Evolutionary conservation across 2,329 filamentous ascomycete species (phyloP).

Genomic region (Neophaeococcomyces mojaviensis): DNA sequence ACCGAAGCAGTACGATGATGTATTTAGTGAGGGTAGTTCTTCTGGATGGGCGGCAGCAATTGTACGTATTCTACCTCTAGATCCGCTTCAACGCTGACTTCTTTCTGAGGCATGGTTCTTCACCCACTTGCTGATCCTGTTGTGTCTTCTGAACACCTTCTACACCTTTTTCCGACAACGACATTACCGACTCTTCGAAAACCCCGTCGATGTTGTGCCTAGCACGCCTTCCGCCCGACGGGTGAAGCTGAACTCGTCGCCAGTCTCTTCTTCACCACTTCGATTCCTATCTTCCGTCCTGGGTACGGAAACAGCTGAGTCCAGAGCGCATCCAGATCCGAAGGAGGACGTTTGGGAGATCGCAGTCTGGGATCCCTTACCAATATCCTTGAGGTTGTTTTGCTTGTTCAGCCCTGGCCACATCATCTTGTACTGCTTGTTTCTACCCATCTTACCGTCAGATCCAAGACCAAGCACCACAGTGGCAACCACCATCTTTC

Average conservation of each 20-base stretch:
- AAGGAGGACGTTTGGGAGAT: slow-evolving; percentile 90
- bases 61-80: slow-evolving; percentile 40
- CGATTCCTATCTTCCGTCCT: slow-evolving; percentile 64
- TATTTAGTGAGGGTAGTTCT: slow-evolving; percentile 65
- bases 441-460: slow-evolving; percentile 67
- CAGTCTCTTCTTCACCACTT: slow-evolving; percentile 68
- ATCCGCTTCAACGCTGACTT: slow-evolving; percentile 13
- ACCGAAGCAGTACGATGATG: slow-evolving; percentile 60
- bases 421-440: slow-evolving; percentile 81
- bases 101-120: slow-evolving; percentile 55
- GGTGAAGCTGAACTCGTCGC: slow-evolving; percentile 80
- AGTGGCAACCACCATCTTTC: slow-evolving; percentile 70
- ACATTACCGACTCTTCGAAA: slow-evolving; percentile 86
- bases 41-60: slow-evolving; percentile 62
- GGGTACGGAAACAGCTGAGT: slow-evolving; percentile 63
- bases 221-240: slow-evolving; percentile 79
- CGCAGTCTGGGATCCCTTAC: slow-evolving; percentile 85
- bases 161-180: slow-evolving; percentile 76
- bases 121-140: slow-evolving; percentile 59
- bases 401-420: slow-evolving; percentile 91
- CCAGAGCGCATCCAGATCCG: slow-evolving; percentile 74
- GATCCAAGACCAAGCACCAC: slow-evolving; percentile 80
- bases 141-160: slow-evolving; percentile 68
- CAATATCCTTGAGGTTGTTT: slow-evolving; percentile 72
- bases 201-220: slow-evolving; percentile 66